Evolutionary conservation across 371 early-diverging fungal genomes (phyloP), one percentile per base, ranked within the genome.

Genomic region (Mortierella sp.): DNA sequence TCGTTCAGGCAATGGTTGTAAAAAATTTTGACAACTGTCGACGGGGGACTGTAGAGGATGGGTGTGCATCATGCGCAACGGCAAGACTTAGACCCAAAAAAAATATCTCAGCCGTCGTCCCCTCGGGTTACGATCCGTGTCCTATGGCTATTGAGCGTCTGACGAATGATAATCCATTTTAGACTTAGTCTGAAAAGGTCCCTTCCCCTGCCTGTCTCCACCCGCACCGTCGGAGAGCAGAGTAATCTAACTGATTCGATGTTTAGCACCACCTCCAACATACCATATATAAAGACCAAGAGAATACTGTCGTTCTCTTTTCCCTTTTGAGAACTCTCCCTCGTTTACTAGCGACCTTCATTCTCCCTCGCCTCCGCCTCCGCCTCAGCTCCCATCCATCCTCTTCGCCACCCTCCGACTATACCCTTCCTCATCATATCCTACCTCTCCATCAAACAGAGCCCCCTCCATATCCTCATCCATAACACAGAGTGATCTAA

Each of bases 301-400:
- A 21, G 34, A 32, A 21, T 50, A 56, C 50, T 41, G 49, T 30
- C 50, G 28, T 19, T 44, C 27, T 28, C 23, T 48, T 17, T 44
- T 17, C 26, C 3, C 12, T 42, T 19, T 32, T 17, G 37, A 34
- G 37, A n/a, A 4, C 37, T 41, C 31, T 23, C 30, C 23, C 56
- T 5, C 31, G 37, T 31, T 31, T 42, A 31, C 37, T 39, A 17
- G 28, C 56, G 23, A 32, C 21, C 23, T 32, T 3, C 8, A 39
- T 53, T 27, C 31, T n/a, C 31, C 44, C 42, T 28, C 44, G 8
- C 9, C 37, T 4, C 31, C 52, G 21, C 32, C 5, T 31, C 14
- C 49, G 9, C 41, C 41, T 17, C 24, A n/a, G 24, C 19, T 23
- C 48, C 34, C 23, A 0, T 27, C 30, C 48, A 48, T 54, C 39